Evolutionary conservation across 2,329 filamentous ascomycete species (phyloP).

Genomic region (Fusarium sp.): DNA sequence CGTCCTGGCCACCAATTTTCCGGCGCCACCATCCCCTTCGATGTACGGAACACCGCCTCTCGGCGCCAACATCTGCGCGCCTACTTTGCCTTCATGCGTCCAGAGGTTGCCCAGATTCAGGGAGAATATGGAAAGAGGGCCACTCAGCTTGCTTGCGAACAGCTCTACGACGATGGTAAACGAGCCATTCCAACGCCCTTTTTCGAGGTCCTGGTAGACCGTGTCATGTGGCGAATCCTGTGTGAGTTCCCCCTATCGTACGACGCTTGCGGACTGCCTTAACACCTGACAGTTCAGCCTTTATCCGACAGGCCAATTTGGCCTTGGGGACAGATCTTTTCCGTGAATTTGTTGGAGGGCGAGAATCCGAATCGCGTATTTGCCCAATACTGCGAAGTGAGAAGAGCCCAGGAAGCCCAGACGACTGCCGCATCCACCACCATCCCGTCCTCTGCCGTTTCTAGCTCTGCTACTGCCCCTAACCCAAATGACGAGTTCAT

Average conservation of each 20-base stretch:
- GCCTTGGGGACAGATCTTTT: background rate
- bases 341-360: background rate
- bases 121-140: background rate
- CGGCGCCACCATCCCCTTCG: background rate
- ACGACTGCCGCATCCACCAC: background rate
- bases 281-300: background rate
- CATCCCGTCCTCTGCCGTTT: rapidly evolving
- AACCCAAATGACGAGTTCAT: background rate
- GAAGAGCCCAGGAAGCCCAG: background rate
- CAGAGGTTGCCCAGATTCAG: background rate
- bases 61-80: background rate
- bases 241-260: background rate
- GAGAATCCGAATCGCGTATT: background rate
- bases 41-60: background rate
- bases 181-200: background rate
- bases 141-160: background rate
- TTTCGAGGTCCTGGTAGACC: background rate
- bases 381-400: background rate
- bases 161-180: background rate
- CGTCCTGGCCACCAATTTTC: background rate
- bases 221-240: background rate
- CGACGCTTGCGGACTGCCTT: background rate
- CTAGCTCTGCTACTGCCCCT: background rate
- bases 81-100: conserved; percentile 8
- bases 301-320: background rate